Conservation (phyloP, 1,284 basidiomycete species). For the Singerocomus inundabilis region DNA sequence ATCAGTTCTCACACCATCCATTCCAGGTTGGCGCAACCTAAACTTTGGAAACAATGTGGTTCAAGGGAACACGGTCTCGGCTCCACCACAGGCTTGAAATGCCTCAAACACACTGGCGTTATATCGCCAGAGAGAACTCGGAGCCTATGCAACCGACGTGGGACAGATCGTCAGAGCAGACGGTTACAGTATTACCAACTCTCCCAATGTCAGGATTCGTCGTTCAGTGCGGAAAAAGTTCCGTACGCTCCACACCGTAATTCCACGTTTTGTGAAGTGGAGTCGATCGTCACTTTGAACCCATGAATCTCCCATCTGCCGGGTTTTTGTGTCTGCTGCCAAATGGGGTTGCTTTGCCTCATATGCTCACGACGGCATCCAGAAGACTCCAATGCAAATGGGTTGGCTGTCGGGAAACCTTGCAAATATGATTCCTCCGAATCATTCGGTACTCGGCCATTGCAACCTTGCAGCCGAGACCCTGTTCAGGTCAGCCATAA, state of each 20-base stretch:
- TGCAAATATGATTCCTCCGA: neutral
- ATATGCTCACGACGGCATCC: neutral
- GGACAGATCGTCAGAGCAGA: no score
- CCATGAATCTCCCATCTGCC: neutral
- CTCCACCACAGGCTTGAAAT: neutral
- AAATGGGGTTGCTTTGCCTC: neutral
- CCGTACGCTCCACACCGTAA: neutral
- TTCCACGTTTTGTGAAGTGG: neutral
- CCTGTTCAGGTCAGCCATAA: neutral
- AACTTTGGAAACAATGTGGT: neutral
- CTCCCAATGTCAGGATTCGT: neutral
- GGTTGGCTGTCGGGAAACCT: no score
- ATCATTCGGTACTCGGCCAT: neutral
- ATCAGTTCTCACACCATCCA: neutral
- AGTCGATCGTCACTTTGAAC: neutral
- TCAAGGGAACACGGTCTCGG: neutral
- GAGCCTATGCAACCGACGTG: no score
- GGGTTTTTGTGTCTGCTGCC: neutral
- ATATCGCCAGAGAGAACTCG: constrained; percentile 45
- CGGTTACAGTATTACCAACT: no score
- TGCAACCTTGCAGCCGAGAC: neutral
- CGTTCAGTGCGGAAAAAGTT: neutral
- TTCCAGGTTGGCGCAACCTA: neutral
- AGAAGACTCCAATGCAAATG: neutral
- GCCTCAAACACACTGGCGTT: constrained; percentile 38